phyloP scores from a whole-genome alignment of 2,329 filamentous ascomycete species.

The Biscogniauxia marginata region DNA sequence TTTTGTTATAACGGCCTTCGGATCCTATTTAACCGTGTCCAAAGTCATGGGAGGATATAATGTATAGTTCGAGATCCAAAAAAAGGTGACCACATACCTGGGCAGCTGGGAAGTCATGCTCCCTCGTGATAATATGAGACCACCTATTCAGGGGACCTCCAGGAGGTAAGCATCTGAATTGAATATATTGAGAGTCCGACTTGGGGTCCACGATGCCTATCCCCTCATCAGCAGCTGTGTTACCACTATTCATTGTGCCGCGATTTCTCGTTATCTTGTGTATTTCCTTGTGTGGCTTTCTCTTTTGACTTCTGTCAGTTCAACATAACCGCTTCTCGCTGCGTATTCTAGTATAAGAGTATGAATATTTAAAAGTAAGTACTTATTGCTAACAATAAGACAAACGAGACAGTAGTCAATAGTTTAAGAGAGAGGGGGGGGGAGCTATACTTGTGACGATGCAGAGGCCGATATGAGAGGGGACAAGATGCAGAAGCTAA shows the following conservation, averaged over 20 bases:
- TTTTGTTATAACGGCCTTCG: background rate
- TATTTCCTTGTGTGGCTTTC: too few relatives aligned
- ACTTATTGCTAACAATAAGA: too few relatives aligned
- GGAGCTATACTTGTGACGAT: too few relatives aligned
- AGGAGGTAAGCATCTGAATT: conserved; percentile 50
- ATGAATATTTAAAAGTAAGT: too few relatives aligned
- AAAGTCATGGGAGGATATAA: background rate
- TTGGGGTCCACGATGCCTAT: conserved; percentile 39
- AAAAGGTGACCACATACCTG: conserved; percentile 55
- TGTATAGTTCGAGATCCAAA: too few relatives aligned
- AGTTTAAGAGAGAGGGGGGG: too few relatives aligned
- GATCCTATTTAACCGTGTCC: background rate
- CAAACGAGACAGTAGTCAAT: too few relatives aligned
- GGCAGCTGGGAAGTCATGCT: conserved; percentile 87
- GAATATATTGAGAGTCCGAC: conserved; percentile 51
- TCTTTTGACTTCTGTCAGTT: too few relatives aligned
- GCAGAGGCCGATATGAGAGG: background rate
- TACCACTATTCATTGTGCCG: conserved; percentile 20
- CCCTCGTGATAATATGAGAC: conserved; percentile 77
- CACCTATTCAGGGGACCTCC: conserved; percentile 73
- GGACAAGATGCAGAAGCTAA: too few relatives aligned
- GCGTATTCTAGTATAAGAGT: too few relatives aligned
- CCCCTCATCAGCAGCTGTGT: conserved; percentile 15
- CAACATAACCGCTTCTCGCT: too few relatives aligned
- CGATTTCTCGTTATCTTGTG: background rate